Evolutionary conservation across 768 basidiomycete genomes (phyloP), one percentile per base, ranked within the genome.

Genomic region (Russula sp.): DNA sequence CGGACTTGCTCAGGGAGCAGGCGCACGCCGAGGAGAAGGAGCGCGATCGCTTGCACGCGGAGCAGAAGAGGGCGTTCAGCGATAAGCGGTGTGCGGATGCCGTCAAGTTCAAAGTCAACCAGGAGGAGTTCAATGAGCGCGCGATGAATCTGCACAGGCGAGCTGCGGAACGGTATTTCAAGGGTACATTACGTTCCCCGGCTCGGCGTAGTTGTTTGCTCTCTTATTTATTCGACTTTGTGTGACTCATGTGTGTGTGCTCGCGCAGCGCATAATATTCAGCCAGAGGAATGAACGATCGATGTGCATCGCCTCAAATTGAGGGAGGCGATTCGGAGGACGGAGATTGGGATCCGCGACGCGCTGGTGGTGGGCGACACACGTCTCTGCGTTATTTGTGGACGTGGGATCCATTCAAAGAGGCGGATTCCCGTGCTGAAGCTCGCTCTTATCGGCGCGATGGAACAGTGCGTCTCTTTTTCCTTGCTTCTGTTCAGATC

Each of bases 231-330:
- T n/a, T n/a, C n/a, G n/a, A n/a, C n/a, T n/a, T n/a, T n/a, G n/a
- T 48, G 10, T 22, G 13, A 10, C 9, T 11, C 16, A 13, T 20
- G 11, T 27, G n/a, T n/a, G n/a, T n/a, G 22, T 13, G 18, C 42
- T 5, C 11, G 42, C 18, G 6, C 54, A 75, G 73, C 75, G 14
- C 71, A 75, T 56, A 76, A 74, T 57, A 55, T 70, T 22, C 66
- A 68, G 42, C 67, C 65, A 0, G 67, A 69, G 34, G 69, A 72
- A 2, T 72, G 71, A 44, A 72, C 68, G 22, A 72, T 77, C 54
- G 76, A 77, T 40, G 75, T 77, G 4, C 76, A 76, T 61, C 68
- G 71, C 18, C 71, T 77, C 55, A 73, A 70, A 31, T 62, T 70
- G 13, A 55, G 59, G 13, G 76, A 77, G 47, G 76, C 76, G 13